Conservation (phyloP, 2,329 filamentous ascomycete genomes). For the Rhynchosporium secalis region DNA sequence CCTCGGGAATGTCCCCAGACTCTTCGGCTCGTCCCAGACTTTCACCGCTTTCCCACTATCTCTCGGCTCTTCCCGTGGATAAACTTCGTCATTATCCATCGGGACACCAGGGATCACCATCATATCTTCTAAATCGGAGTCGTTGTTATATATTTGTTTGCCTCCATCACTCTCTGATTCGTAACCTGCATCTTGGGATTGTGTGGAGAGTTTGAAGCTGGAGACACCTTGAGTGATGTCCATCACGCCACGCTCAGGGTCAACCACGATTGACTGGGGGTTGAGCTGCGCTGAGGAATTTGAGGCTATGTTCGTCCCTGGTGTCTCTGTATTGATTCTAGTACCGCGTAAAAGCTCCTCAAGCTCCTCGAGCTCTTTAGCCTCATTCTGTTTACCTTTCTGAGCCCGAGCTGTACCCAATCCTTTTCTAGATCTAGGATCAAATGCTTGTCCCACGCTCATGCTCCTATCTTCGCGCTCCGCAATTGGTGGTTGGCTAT, state of each 20-base stretch:
- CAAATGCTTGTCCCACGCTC: constrained; percentile 1
- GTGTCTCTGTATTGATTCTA: constrained; percentile 13
- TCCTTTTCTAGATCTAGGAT: constrained; percentile 6
- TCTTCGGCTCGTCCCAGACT: constrained; percentile 25
- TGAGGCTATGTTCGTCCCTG: constrained; percentile 1
- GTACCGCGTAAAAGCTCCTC: constrained; percentile 10
- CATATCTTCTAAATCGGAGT: constrained; percentile 25
- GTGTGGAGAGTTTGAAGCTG: constrained; percentile 7
- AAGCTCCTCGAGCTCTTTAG: constrained; percentile 7
- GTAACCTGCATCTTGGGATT: constrained; percentile 4
- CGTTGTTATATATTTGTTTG: constrained; percentile 32
- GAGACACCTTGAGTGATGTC: constrained; percentile 16
- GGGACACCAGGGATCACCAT: constrained; percentile 17
- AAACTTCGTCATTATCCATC: constrained; percentile 19
- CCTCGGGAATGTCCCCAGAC: constrained; percentile 17
- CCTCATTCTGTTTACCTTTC: background rate
- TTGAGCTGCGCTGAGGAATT: background rate
- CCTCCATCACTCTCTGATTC: constrained; percentile 25
- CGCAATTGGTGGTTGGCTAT: background rate
- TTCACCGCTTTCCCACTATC: constrained; percentile 18
- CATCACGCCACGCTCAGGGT: constrained; percentile 13
- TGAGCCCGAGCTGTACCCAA: background rate
- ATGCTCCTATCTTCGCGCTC: constrained; percentile 2
- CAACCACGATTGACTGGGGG: background rate
- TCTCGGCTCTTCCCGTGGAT: constrained; percentile 14